Conservation (phyloP, 2,329 filamentous ascomycete species). For the Penicillium sp. region DNA sequence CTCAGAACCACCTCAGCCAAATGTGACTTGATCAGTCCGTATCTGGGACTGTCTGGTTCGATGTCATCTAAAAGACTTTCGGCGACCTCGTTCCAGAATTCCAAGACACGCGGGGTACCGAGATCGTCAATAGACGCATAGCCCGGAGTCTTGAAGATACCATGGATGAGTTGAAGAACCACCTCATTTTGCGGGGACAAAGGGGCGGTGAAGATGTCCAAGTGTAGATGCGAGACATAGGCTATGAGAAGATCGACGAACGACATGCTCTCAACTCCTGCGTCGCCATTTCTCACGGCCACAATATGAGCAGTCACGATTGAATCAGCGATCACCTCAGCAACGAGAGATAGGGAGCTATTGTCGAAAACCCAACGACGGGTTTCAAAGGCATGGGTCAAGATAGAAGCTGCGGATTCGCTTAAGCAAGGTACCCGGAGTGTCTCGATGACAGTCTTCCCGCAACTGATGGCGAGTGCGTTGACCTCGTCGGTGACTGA, state of each 20-base stretch:
- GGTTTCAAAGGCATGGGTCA: conserved; percentile 24
- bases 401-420: conserved; percentile 20
- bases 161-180: conserved; percentile 39
- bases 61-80: conserved; percentile 39
- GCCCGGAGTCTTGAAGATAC: conserved; percentile 42
- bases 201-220: conserved; percentile 33
- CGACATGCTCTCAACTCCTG: conserved; percentile 40
- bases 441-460: conserved; percentile 37
- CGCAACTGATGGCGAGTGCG: conserved; percentile 30
- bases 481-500: conserved; percentile 13
- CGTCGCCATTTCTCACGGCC: conserved; percentile 37
- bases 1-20: conserved; percentile 43
- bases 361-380: conserved; percentile 22
- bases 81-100: conserved; percentile 46
- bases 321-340: conserved; percentile 27
- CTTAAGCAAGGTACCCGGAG: conserved; percentile 18
- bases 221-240: conserved; percentile 34
- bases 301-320: conserved; percentile 34
- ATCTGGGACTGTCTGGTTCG: conserved; percentile 27
- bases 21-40: conserved; percentile 38
- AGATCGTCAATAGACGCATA: conserved; percentile 43
- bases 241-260: conserved; percentile 44
- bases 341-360: conserved; percentile 8
- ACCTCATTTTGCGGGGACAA: conserved; percentile 34
- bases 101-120: conserved; percentile 39